Base-by-base conservation (phyloP, 2,329 filamentous ascomycete species). In the Aspergillus alliaceus region DNA sequence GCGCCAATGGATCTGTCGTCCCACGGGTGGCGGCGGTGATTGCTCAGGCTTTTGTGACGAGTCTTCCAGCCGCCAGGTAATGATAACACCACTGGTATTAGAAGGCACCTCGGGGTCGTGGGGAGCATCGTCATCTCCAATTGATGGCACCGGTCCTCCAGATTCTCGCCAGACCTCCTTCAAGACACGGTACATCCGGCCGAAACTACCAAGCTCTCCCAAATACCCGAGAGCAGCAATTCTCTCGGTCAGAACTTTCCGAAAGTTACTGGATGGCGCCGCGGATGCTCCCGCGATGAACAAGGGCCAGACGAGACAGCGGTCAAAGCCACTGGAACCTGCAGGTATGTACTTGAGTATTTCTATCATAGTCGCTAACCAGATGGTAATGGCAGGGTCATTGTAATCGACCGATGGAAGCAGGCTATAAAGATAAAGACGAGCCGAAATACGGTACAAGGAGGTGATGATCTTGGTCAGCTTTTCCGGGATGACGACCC, bases 401-500 rank as follows among this genome's bases (percentile, higher is more conserved):
- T 82, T 82, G 51, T 89, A 89, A 65, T 88, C 86, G 77, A 93
- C 95, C 54, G 91, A 91, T 0, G 93, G 93, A 0, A 97, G 89
- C 25, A 99, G 82, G 70, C 90, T 93, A 86, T 91, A 96, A 22
- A 98, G 86, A 77, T 97, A 96, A 77, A 99, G 91, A 68, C 93
- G 90, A 2, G 93, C 93, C 1, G 93, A 93, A 52, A 96, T 80
- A 66, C 93, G 90, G 85, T 96, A 99, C 37, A 96, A 86, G 39
- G 89, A 84, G 0, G 91, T 96, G 75, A 97, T 91, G 80, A 93
- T 96, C 74, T 85, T 87, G 70, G 87, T 89, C 62, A 98, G 84
- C 75, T 93, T 90, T 70, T 90, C 90, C 2, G 92, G 89, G 51
- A 87, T 87, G 63, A 97, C 84, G 42, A 86, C 86, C 56, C 91